Percentiles rank a stretch among this genome's conserved stretches.
Evolutionary conservation across 163 green algal species (phyloP).

Genomic region (Scenedesmus sp.): DNA sequence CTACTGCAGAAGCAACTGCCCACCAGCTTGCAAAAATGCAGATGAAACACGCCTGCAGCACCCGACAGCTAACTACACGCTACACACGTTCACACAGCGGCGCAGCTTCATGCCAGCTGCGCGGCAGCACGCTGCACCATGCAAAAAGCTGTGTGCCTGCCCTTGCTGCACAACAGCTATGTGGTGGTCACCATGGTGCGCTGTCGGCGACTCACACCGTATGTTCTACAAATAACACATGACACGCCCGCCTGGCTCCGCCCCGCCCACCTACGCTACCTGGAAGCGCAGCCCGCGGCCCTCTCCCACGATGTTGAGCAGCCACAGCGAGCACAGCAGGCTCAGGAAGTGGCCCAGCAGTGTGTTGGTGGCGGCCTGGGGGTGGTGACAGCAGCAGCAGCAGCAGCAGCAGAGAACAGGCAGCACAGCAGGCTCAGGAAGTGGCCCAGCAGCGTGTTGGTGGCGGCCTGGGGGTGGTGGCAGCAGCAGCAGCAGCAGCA

Average conservation of each 20-base stretch:
- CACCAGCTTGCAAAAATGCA: too few species aligned
- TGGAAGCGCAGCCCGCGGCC: constrained; percentile 68
- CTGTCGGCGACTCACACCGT: too few species aligned
- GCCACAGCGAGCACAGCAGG: constrained; percentile 83
- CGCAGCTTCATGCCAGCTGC: too few species aligned
- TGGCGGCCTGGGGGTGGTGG: constrained; percentile 84
- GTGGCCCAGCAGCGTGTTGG: constrained; percentile 91
- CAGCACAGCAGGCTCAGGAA: constrained; percentile 83
- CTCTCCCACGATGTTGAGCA: constrained; percentile 78
- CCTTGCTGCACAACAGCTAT: not conserved
- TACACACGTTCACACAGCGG: too few species aligned
- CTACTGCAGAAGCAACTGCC: too few species aligned
- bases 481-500: not conserved
- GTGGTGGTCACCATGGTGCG: too few species aligned
- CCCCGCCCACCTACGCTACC: constrained; percentile 49
- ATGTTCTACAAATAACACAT: too few species aligned
- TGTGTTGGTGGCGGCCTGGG: constrained; percentile 93
- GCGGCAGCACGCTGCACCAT: too few species aligned
- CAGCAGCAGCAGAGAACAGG: constrained; percentile 73
- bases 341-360: constrained; percentile 89
- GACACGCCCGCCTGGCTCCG: not conserved
- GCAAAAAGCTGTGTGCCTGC: not conserved
- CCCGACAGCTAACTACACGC: too few species aligned
- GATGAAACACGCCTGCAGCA: too few species aligned
- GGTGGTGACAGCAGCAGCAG: not conserved